Conservation (phyloP, 352 stramenopile genomes). For the Globisporangium alternatum region DNA sequence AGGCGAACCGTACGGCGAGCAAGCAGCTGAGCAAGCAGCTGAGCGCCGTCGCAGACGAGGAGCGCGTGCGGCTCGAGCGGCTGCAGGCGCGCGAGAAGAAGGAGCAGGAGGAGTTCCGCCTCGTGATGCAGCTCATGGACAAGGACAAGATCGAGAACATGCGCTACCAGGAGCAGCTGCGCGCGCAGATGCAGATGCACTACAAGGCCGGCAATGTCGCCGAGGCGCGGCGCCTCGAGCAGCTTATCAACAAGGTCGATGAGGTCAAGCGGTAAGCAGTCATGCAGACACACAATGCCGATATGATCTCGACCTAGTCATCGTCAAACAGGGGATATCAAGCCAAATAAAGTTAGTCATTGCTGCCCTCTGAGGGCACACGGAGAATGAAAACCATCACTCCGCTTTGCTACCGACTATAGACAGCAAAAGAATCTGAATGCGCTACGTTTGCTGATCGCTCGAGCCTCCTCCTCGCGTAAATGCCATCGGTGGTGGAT, state of each 20-base stretch:
- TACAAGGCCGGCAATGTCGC: conserved; percentile 88
- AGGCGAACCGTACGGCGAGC: conserved; percentile 28
- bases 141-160: conserved; percentile 86
- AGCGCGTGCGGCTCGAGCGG: conserved; percentile 60
- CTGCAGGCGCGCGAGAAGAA: conserved; percentile 47
- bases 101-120: conserved; percentile 71
- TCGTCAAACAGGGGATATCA: no score
- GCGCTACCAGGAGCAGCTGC: conserved; percentile 79
- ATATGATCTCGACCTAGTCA: no score
- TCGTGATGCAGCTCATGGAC: conserved; percentile 82
- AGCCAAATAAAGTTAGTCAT: no score
- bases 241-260: conserved; percentile 64
- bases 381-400: no score
- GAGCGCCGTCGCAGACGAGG: conserved; percentile 46
- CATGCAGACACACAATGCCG: no score
- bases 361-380: no score
- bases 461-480: no score
- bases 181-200: conserved; percentile 87
- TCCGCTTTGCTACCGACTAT: no score
- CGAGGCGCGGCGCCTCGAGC: conserved; percentile 82
- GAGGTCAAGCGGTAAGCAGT: conserved; percentile 33
- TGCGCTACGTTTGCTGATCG: no score
- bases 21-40: conserved; percentile 27
- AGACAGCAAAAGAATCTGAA: no score
- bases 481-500: no score